Evolutionary conservation across 768 basidiomycete species (phyloP), one percentile per base, ranked within the genome.

Genomic region (Mycena metata): DNA sequence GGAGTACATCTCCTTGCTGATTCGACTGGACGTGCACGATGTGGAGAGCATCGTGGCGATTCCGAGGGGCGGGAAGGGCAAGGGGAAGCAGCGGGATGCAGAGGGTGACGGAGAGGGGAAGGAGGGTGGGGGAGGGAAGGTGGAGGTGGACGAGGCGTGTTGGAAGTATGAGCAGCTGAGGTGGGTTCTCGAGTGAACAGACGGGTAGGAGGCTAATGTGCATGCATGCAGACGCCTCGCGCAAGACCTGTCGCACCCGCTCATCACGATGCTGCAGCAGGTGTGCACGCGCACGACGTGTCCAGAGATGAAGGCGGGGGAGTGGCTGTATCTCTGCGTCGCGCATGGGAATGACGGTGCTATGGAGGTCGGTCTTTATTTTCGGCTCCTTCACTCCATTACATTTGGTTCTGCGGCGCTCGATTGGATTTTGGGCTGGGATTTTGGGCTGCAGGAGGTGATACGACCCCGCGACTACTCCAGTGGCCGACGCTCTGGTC

Each of bases 271-370:
- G 76, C 81, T 96, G 45, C 95, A 96, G 76, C 90, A 91, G 72
- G 94, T 95, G 77, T 99, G 96, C 76, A 94, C 91, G 15, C 89
- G 94, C 43, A 80, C 86, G 41, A 88, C 91, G 12, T 99, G 97
- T 83, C 95, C 96, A 1, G 92, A 97, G 80, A 99, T 99, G 97
- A 96, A 96, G 79, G 96, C 96, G n/a, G 95, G 94, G 62, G 95
- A 98, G 83, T 98, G 97, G 97, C 85, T 95, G 33, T 99, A 98
- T 79, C 82, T 98, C 8, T 99, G 97, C 72, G 96, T 96, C 43
- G 96, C 96, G 0, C 96, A 98, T 79, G 95, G 94, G 23, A 94
- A 90, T 74, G 93, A 94, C 64, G 91, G 91, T 12, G 88, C 90
- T 56, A 92, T 94, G 89, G 94, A 95, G 88, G 94, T 93, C 72